Evolutionary conservation across 2,329 filamentous ascomycete genomes (phyloP), one percentile per base, ranked within the genome.

Genomic region (Passalora sequoiae): DNA sequence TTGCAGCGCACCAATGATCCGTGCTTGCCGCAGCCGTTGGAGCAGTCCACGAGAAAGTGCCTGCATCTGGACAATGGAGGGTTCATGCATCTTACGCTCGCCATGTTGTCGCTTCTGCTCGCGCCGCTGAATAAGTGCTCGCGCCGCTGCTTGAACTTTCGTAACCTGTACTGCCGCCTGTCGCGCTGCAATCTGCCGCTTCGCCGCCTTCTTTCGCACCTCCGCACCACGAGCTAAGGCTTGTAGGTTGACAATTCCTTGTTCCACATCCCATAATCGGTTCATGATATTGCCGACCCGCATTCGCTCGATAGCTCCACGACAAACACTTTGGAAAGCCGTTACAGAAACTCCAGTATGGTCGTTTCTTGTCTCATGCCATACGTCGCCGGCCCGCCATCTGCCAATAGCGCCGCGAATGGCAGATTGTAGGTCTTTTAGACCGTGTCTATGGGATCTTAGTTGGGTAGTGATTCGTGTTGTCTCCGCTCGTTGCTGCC

Each of bases 271-370:
- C 92, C 92, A 98, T 3, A 98, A 75, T 21, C 77, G 67, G 57
- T 95, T 84, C 91, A 98, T 97, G 46, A 81, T 76, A 33, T 84
- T 73, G 6, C 86, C 88, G 1, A 97, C 77, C 43, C 75, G 76
- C 61, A 95, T 75, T 42, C 92, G 79, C 42, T 86, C 65, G 51
- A 94, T 62, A 1, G 89, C 88, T 28, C 91, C 92, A 47, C 88
- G 61, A 10, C 62, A 59, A 12, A 61, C 60, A 17, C 70, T 66
- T 54, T 74, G 70, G 4, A 73, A 55, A 7, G 56, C 60, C 10
- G 47, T 48, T 2, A 64, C 55, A 20, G 52, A 53, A n/a, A 53
- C 46, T 29, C 71, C 69, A 31, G 62, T 62, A 28, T 39, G 42
- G 22, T 56, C 55, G 33, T 62, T 58, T 36, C 59, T 46, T 3